phyloP scores from a whole-genome alignment of 1,139 yeast species.

The Blastobotrys illinoisensis region DNA sequence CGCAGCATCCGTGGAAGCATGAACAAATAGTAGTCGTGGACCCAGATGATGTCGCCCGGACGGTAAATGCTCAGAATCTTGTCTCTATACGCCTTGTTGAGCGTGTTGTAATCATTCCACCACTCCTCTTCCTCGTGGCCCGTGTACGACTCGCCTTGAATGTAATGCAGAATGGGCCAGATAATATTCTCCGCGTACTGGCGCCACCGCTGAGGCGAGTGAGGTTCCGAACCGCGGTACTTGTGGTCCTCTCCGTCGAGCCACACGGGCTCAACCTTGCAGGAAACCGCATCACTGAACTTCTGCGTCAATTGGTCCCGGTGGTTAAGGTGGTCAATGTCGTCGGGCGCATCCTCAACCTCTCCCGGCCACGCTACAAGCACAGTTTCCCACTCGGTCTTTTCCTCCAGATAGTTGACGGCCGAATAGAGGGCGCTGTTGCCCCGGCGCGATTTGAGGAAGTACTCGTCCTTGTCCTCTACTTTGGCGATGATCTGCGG shows the following conservation, averaged over 20 bases:
- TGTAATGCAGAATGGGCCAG: constrained; percentile 95
- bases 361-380: constrained; percentile 97
- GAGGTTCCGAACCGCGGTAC: constrained; percentile 1
- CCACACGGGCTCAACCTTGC: constrained; percentile 50
- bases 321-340: constrained; percentile 32
- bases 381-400: constrained; percentile 80
- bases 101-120: constrained; percentile 88
- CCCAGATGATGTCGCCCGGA: constrained; percentile 92
- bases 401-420: constrained; percentile 52
- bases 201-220: constrained; percentile 61
- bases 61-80: constrained; percentile 65
- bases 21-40: constrained; percentile 86
- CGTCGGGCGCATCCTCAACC: constrained; percentile 45
- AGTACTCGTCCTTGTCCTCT: constrained; percentile 6
- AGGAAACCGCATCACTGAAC: constrained; percentile 23
- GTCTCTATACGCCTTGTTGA: constrained; percentile 86
- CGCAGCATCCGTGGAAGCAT: constrained; percentile 81
- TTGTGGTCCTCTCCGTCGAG: constrained; percentile 52
- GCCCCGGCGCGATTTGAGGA: constrained; percentile 49
- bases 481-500: constrained; percentile 49
- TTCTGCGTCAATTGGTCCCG: constrained; percentile 1
- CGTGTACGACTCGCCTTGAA: constrained; percentile 64
- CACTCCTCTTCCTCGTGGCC: constrained; percentile 68
- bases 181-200: constrained; percentile 81
- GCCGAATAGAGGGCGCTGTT: constrained; percentile 82